Conservation (phyloP, 2,329 filamentous ascomycete genomes). For the Thelonectria olida region DNA sequence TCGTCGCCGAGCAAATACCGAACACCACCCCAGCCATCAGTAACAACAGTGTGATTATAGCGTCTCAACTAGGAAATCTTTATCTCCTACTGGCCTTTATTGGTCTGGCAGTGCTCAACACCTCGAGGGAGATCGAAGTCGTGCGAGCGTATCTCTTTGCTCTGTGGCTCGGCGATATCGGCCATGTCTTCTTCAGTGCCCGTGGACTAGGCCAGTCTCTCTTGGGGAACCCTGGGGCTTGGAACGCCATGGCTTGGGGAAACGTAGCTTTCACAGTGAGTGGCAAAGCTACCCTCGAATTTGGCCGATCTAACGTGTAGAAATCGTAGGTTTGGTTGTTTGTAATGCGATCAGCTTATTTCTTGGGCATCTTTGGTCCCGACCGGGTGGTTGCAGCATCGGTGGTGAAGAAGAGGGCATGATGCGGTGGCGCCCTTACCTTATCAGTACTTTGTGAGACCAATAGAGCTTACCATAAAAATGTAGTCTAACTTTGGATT, state of each 20-base stretch:
- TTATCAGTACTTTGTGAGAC: too few species aligned
- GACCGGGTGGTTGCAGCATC: constrained; percentile 40
- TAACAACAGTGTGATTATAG: constrained; percentile 63
- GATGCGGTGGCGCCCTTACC: constrained; percentile 6
- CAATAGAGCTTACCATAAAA: too few species aligned
- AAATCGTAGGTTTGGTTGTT: constrained; percentile 52
- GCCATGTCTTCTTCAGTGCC: constrained; percentile 70
- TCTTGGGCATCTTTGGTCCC: constrained; percentile 67
- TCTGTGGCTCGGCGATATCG: constrained; percentile 72
- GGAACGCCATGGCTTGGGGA: constrained; percentile 79
- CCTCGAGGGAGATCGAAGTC: constrained; percentile 71
- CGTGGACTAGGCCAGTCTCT: constrained; percentile 66
- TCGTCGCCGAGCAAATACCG: constrained; percentile 70
- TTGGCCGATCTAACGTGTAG: not conserved
- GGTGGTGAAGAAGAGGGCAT: constrained; percentile 40
- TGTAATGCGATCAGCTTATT: constrained; percentile 63
- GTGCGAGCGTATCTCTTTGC: constrained; percentile 74
- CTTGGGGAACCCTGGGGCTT: constrained; percentile 62
- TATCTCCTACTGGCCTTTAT: constrained; percentile 74
- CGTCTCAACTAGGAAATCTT: constrained; percentile 74
- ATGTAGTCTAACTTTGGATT: too few species aligned
- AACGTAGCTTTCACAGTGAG: constrained; percentile 74
- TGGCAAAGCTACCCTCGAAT: not conserved
- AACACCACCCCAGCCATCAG: constrained; percentile 47
- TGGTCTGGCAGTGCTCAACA: constrained; percentile 70